Base-by-base conservation (phyloP, 139 green algal genomes). In the Chlorella sp. region DNA sequence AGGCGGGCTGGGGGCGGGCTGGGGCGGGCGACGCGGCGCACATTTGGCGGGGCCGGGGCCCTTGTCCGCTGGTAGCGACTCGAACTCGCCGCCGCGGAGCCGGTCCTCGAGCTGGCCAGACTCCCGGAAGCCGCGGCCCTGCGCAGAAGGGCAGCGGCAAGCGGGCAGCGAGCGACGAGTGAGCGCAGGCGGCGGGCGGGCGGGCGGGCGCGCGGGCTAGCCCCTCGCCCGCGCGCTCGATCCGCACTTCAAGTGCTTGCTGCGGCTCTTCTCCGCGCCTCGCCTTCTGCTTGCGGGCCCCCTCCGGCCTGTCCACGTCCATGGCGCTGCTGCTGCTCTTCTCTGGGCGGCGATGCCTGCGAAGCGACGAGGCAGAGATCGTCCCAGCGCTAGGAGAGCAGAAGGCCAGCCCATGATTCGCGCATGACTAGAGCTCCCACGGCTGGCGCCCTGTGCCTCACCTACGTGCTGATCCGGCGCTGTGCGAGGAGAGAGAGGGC, bases 51-150 rank as follows among this genome's bases (percentile, higher is more conserved):
- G 62, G 27, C 73, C 73, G 1, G 73, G 73, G 27, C 73, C 73
- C 73, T 67, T 73, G 73, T 73, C 73, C 27, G 73, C 38, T 12
- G 73, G 73, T 7, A 79, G 73, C 38, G 63, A 51, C 48, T 79
- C 73, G 50, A 73, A 79, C n/a, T 73, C 41, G 9, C 63, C 73
- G 1, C 62, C 73, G 38, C 63, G 46, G 48, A 71, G 23, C 45
- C 73, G 36, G 48, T 73, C 73, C 36, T 73, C 73, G 14, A 73
- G n/a, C 63, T 73, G 38, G 48, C 66, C 73, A 11, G 62, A 63
- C 36, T 79, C 73, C 5, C 73, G 62, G 48, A 79, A 79, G 40
- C 73, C 73, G 36, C 73, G 73, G 48, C 73, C 73, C 73, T 79
- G 63, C 73, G 60, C 14, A 45, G 12, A 36, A 31, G 43, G 41